Evolutionary conservation across 2,329 filamentous ascomycete genomes (phyloP), one percentile per base, ranked within the genome.

Genomic region (Massarina eburnea): DNA sequence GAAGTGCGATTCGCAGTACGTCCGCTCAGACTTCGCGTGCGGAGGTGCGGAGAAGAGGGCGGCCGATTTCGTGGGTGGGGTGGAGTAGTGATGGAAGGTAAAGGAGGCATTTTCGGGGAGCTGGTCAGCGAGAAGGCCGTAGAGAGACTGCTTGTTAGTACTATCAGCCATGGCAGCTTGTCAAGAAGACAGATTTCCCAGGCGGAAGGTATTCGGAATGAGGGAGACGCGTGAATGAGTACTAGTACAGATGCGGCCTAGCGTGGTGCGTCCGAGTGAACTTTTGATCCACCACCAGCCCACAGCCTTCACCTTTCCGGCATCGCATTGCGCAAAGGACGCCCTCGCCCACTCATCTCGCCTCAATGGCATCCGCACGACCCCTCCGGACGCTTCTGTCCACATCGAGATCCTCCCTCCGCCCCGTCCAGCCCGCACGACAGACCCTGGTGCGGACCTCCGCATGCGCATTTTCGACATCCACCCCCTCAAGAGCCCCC

Each of bases 1-100:
- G 53, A 88, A 95, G 67, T 99, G 94, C 37, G 82, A 91, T 68
- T 96, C 90, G 73, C 89, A 86, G 59, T 86, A 92, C 0, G 94
- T 99, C 48, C 82, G 79, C 63, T 95, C 87, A 8, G 86, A 80
- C 34, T 81, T 80, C 53, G 82, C 76, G 46, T 85, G 83, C 4
- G 89, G 88, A 3, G 89, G 84, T 26, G 91, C 80, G 27, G 88
- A 85, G 73, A 87, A 96, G 34, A 99, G 81, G 14, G 92, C 80
- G 8, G 84, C 80, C 51, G 84, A 86, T 64, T 79, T 79, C 26
- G 83, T 85, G 4, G 92, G 89, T 12, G 88, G 87, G 4, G 91
- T 95, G 19, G 90, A 95, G 57, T 96, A 75, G 74, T 99, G 92
- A 69, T 95, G 86, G 61, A 92, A 78, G 53, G 79, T 84, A 66